Evolutionary conservation across 1,139 yeast species (phyloP), one percentile per base, ranked within the genome.

Genomic region (Blastobotrys illinoisensis): DNA sequence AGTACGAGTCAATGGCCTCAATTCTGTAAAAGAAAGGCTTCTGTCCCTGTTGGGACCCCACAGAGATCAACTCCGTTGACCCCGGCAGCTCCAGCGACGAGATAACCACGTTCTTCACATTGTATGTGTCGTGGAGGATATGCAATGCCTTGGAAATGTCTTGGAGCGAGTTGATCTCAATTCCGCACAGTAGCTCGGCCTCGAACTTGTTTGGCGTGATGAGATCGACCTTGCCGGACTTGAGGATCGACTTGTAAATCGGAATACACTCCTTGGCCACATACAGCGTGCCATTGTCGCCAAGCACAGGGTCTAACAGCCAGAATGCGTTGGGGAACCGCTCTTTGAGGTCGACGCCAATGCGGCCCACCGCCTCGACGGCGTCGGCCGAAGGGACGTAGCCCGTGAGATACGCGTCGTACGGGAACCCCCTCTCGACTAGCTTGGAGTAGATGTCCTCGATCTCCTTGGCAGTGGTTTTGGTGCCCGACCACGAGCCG

Each of bases 171-270:
- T 64, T 67, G 9, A 88, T 79, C 54, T 74, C 73, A 44, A 72
- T 67, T 1, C 80, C 90, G 9, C 86, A 76, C 47, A 91, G 71
- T 16, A 86, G 72, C 70, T 90, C 97, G 57, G 88, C 78, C 67
- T 93, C 99, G 69, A 88, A 88, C 68, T 89, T 96, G 68, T 93
- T 93, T 1, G 99, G 99, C 0, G 97, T 88, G 9, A 86, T 81
- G 19, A 90, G 67, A 57, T 82, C 84, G 11, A 90, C 89, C 1
- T 71, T 56, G 7, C 80, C 78, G 1, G 75, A 67, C 16, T 69
- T 64, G 47, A 91, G 69, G 2, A 87, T 73, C n/a, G 72, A 63
- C 64, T 78, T 77, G 67, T 91, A 91, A 1, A 81, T 79, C 0
- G 82, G 81, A 0, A 91, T 77, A 52, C 89, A 87, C 19, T 81